Conservation (phyloP, 768 basidiomycete genomes). For the Floccularia luteovirens region DNA sequence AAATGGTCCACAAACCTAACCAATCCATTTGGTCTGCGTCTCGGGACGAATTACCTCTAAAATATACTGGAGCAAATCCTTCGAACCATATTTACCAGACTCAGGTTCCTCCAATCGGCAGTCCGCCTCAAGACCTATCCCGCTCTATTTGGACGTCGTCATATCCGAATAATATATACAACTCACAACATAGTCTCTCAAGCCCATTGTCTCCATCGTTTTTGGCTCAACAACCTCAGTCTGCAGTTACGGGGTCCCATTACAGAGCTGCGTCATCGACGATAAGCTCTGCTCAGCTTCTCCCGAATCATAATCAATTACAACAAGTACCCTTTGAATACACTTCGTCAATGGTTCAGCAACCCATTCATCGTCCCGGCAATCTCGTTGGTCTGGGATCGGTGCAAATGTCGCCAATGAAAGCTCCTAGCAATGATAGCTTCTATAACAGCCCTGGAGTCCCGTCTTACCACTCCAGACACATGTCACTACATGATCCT, state of each 20-base stretch:
- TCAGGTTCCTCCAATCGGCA: conserved; percentile 17
- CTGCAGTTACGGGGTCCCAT: conserved; percentile 6
- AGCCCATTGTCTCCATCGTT: conserved; percentile 14
- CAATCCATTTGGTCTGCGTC: conserved; percentile 66
- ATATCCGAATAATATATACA: conserved; percentile 18
- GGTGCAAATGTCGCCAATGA: conserved; percentile 10
- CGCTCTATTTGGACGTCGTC: conserved; percentile 30
- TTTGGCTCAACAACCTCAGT: conserved; percentile 12
- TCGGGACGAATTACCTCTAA: conserved; percentile 36
- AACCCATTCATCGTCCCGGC: conserved; percentile 15
- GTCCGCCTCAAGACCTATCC: conserved; percentile 15
- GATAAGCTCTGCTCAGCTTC: conserved; percentile 12
- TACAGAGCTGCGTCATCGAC: conserved; percentile 21
- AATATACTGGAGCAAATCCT: conserved; percentile 17
- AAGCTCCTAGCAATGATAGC: conserved; percentile 5
- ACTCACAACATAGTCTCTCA: conserved; percentile 19
- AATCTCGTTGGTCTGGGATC: conserved; percentile 9
- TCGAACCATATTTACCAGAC: conserved; percentile 22
- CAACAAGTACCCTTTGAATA: conserved; percentile 20
- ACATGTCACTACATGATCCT: conserved; percentile 20
- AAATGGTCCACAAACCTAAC: conserved; percentile 31
- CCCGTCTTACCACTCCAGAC: conserved; percentile 17
- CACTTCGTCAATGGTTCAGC: conserved; percentile 12
- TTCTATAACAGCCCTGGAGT: conserved; percentile 12
- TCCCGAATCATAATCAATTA: conserved; percentile 12